Evolutionary conservation across 345 rosid genomes (phyloP), one percentile per base, ranked within the genome.

Genomic region (Gossypium mustelinum): DNA sequence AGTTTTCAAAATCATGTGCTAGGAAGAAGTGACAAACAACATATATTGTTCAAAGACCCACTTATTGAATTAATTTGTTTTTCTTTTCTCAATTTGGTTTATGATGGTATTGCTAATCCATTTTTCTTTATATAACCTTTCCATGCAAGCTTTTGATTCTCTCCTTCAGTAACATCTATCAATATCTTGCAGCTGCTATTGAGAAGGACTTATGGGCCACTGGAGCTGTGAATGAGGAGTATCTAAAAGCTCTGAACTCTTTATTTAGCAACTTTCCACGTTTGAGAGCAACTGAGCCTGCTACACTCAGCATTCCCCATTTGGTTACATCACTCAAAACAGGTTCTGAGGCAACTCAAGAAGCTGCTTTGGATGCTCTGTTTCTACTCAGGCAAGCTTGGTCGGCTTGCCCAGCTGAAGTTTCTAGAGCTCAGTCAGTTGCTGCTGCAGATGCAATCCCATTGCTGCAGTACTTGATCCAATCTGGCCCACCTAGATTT

Each of bases 361-460:
- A 96, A 86, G 99, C 99, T 85, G 97, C 99, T 25, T 81, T 96
- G 83, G 98, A 93, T 81, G 85, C 98, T 3, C 92, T 96, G 69
- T 88, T 92, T 76, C 97, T 96, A 83, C 92, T 96, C 47, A 83
- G 99, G 86, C 99, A 96, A 87, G 99, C 99, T 77, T 96, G 99
- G 99, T 87, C 98, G 67, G 98, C 98, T 3, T 96, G 99, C 82
- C 90, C 98, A 11, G 97, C 98, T 17, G 98, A 96, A 81, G 93
- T 96, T 73, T 96, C 99, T 3, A 90, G 86, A 79, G 94, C 98
- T 67, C 99, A 96, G 52, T 94, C 98, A 17, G 90, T 93, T 79
- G 97, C 98, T 17, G 97, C 99, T 63, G 98, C 99, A 41, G 99
- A 93, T 75, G 98, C 99, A n/a, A 96, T 96, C 78, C 98, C 99